phyloP scores from a whole-genome alignment of 768 basidiomycete genomes.

The Pleurotus sapidus region DNA sequence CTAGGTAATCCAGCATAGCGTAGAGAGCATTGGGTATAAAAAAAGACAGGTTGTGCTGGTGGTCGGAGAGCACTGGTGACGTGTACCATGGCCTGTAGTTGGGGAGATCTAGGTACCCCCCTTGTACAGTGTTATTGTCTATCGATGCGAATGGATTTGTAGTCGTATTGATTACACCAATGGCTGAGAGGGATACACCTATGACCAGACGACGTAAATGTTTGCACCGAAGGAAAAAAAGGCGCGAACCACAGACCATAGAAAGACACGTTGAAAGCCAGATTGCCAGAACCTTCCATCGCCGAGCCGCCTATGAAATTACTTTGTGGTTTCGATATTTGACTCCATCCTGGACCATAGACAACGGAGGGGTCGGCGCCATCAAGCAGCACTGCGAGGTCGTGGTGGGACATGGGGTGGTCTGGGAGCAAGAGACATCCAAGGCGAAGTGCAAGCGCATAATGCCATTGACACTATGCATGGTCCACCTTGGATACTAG shows the following conservation, averaged over 20 bases:
- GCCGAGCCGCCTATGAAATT: slow-evolving; percentile 5
- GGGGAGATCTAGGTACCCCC: slow-evolving; percentile 4
- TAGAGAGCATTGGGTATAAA: neutral
- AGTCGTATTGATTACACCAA: neutral
- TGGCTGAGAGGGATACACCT: neutral
- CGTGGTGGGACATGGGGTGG: slow-evolving; percentile 6
- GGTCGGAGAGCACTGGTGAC: slow-evolving; percentile 4
- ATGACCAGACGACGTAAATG: too few species aligned
- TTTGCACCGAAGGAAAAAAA: too few species aligned
- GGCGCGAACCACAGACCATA: neutral
- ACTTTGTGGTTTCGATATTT: neutral
- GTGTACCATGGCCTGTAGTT: slow-evolving; percentile 8
- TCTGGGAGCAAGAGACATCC: slow-evolving; percentile 5
- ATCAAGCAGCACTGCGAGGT: slow-evolving; percentile 5
- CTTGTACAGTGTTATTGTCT: slow-evolving; percentile 3
- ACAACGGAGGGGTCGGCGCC: slow-evolving; percentile 3
- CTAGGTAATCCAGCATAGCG: slow-evolving; percentile 32
- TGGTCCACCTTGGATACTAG: slow-evolving; percentile 1
- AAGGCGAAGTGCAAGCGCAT: neutral
- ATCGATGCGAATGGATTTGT: neutral
- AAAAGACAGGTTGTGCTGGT: neutral
- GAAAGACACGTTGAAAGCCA: slow-evolving; percentile 1
- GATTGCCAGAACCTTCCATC: slow-evolving; percentile 3
- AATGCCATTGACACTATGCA: slow-evolving; percentile 1
- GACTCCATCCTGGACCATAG: slow-evolving; percentile 6